A percentile compares a stretch with the other conserved stretches of the same genome.
phyloP scores from a whole-genome alignment of 441 rosid genomes.

The Flueggea neowawraea region DNA sequence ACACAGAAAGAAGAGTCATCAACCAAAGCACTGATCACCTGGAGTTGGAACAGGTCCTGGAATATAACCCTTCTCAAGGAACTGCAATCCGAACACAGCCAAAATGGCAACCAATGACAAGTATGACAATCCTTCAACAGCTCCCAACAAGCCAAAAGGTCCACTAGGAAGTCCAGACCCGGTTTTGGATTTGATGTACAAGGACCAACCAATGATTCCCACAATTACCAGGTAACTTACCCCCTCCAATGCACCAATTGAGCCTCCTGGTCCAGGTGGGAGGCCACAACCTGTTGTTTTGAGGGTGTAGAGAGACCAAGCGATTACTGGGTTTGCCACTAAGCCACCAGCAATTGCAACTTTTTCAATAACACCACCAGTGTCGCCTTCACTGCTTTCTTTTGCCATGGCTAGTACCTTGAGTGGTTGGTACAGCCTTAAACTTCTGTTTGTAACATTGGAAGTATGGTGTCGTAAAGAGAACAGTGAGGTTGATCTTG shows the following conservation, averaged over 20 bases:
- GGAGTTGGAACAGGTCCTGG: slow-evolving; percentile 90
- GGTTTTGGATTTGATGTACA: slow-evolving; percentile 68
- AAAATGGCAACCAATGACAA: slow-evolving; percentile 61
- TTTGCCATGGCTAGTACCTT: slow-evolving; percentile 52
- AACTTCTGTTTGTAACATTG: not conserved
- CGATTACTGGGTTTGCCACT: slow-evolving; percentile 70
- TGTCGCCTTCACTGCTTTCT: slow-evolving; percentile 39
- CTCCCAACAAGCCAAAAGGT: slow-evolving; percentile 80
- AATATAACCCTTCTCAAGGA: slow-evolving; percentile 52
- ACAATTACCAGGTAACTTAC: slow-evolving; percentile 75
- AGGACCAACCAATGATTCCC: slow-evolving; percentile 80
- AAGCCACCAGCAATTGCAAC: slow-evolving; percentile 68
- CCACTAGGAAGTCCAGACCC: slow-evolving; percentile 91
- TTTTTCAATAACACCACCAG: slow-evolving; percentile 31
- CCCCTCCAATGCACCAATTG: slow-evolving; percentile 81
- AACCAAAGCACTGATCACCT: slow-evolving; percentile 77
- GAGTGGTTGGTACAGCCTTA: slow-evolving; percentile 4
- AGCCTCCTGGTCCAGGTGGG: slow-evolving; percentile 87
- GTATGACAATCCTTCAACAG: slow-evolving; percentile 83
- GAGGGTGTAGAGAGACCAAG: slow-evolving; percentile 84
- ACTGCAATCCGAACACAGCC: slow-evolving; percentile 74
- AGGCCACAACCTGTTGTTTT: slow-evolving; percentile 87
- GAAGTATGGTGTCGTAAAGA: slow-evolving; percentile 17
- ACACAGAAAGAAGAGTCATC: not conserved
- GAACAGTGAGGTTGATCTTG: slow-evolving; percentile 24